phyloP scores from a whole-genome alignment of 2,329 filamentous ascomycete genomes.

The Tolypocladium endophyticum region DNA sequence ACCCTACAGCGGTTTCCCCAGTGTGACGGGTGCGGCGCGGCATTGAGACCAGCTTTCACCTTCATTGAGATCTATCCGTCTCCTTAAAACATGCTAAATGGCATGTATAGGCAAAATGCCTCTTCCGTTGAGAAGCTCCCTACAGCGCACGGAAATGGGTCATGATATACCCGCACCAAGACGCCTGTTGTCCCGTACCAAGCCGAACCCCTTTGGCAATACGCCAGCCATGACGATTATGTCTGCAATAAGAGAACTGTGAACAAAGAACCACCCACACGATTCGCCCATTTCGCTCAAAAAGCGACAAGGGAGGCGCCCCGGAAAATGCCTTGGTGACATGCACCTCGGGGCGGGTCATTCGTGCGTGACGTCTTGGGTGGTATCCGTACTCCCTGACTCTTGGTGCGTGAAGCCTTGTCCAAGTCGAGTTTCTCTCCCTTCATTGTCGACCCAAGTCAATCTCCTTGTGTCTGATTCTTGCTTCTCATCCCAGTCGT shows the following conservation, averaged over 20 bases:
- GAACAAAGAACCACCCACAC: neutral
- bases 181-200: neutral
- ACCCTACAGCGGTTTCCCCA: neutral
- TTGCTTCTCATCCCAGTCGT: neutral
- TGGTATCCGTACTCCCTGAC: neutral
- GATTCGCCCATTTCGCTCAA: too few species aligned
- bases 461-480: conserved; percentile 1
- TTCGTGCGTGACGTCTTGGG: neutral
- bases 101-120: too few species aligned
- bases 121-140: neutral
- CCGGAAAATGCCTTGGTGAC: neutral
- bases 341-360: neutral
- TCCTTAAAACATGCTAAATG: neutral
- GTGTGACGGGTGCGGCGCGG: too few species aligned
- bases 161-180: neutral
- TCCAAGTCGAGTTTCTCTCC: neutral
- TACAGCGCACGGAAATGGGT: neutral
- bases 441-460: conserved; percentile 5
- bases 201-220: neutral
- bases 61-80: neutral
- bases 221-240: too few species aligned
- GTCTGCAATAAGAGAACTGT: neutral
- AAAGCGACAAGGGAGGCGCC: neutral
- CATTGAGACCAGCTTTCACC: too few species aligned
- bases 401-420: neutral